Conservation (phyloP, 129 eudicot genomes). For the Flaveria brownii region DNA sequence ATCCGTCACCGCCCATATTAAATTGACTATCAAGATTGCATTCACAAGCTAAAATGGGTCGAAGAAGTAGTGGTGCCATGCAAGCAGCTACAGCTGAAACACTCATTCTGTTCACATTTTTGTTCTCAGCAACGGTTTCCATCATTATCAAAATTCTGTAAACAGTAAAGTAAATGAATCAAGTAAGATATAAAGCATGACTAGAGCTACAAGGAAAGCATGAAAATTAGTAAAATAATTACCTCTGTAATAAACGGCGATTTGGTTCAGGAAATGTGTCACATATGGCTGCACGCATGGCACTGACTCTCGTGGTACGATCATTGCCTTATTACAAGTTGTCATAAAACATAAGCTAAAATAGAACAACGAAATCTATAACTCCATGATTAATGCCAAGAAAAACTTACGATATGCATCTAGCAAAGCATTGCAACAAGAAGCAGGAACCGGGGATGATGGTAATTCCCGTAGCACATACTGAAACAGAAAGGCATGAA, state of each 20-base stretch:
- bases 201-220: slow-evolving; percentile 3
- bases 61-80: slow-evolving; percentile 98
- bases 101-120: slow-evolving; percentile 81
- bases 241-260: slow-evolving; percentile 93
- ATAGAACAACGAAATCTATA: slow-evolving; percentile 6
- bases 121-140: slow-evolving; percentile 70
- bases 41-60: slow-evolving; percentile 95
- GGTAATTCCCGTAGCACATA: slow-evolving; percentile 91
- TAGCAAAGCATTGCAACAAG: slow-evolving; percentile 93
- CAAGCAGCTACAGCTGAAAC: slow-evolving; percentile 98
- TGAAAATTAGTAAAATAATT: slow-evolving; percentile 6
- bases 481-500: slow-evolving; percentile 37
- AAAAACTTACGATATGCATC: slow-evolving; percentile 78
- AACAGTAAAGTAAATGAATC: slow-evolving; percentile 12
- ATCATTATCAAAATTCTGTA: slow-evolving; percentile 86
- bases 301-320: slow-evolving; percentile 66
- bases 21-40: slow-evolving; percentile 75
- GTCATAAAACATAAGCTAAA: slow-evolving; percentile 9
- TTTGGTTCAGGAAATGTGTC: slow-evolving; percentile 99
- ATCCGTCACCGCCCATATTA: slow-evolving; percentile 79
- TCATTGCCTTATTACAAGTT: slow-evolving; percentile 61
- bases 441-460: slow-evolving; percentile 97
- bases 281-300: slow-evolving; percentile 84
- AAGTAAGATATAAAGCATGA: slow-evolving; percentile 9
- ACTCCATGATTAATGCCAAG: background rate